Evolutionary conservation across 2,329 filamentous ascomycete genomes (phyloP), one percentile per base, ranked within the genome.

Genomic region (Xylaria digitata): DNA sequence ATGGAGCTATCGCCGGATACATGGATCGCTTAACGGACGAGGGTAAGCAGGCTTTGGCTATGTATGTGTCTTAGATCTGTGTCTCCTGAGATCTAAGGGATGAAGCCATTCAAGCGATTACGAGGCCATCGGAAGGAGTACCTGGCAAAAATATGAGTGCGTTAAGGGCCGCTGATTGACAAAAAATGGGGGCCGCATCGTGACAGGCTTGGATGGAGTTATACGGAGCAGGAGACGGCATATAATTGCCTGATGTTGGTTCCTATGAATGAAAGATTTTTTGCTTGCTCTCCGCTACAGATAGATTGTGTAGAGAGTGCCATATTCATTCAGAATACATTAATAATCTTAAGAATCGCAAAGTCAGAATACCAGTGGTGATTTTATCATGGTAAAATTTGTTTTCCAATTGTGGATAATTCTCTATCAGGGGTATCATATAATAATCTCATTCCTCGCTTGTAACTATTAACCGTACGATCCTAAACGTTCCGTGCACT

Each of bases 1-100:
- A 84, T 53, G 93, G 94, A 1, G 86, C 87, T 19, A 86, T 97
- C 70, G 88, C 86, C 32, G 82, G 82, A 64, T 95, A 92, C 76
- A 91, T 94, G 61, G 87, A 92, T 78, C 87, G 93, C 72, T 81
- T 97, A 67, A 83, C 85, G 52, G 83, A 85, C 1, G 87, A 93
- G 75, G 86, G 84, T 64, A 85, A 85, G 77, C 76, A 81, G 66
- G 84, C 83, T 1, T 81, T 88, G 70, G 81, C 80, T 58, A 80
- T 83, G 64, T 88, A 87, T 72, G 80, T 88, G 43, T 71, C 68
- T 48, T 75, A 73, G 65, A 32, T 30, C 13, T 7, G 48, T 13
- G 34, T 2, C 7, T 43, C 53, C 21, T n/a, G 26, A 46, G n/a
- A 40, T 4, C 13, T 15, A 7, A 52, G 32, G 40, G 43, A 61